Conservation (phyloP, 2,329 filamentous ascomycete species). For the Claviceps spartinae region DNA sequence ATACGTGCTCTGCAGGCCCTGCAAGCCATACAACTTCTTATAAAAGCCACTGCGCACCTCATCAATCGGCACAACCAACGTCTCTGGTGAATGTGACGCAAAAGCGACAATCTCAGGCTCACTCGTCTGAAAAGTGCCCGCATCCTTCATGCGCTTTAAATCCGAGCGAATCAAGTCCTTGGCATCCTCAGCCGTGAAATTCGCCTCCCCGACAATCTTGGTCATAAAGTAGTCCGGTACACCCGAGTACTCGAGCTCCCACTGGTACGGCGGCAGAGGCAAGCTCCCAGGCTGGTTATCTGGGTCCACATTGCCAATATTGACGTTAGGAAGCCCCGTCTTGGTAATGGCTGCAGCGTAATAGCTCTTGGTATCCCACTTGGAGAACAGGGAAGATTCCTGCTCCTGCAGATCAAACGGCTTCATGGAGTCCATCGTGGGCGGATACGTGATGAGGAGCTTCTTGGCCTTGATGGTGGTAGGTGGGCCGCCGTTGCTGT, state of each 20-base stretch:
- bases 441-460: slow-evolving; percentile 24
- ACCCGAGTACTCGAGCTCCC: slow-evolving; percentile 3
- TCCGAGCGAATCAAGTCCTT: slow-evolving; percentile 6
- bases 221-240: slow-evolving; percentile 2
- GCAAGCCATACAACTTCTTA: slow-evolving; percentile 17
- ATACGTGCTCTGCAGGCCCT: slow-evolving; percentile 22
- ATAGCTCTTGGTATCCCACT: slow-evolving; percentile 20
- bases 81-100: slow-evolving; percentile 16
- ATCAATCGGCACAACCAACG: slow-evolving; percentile 14
- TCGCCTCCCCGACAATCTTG: slow-evolving; percentile 5
- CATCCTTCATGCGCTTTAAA: slow-evolving; percentile 3
- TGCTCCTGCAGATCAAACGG: slow-evolving; percentile 18
- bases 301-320: slow-evolving; percentile 12
- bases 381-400: slow-evolving; percentile 20
- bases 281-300: slow-evolving; percentile 7
- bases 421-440: slow-evolving; percentile 17
- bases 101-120: slow-evolving; percentile 16
- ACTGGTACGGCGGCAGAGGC: slow-evolving; percentile 8
- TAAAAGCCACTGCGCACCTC: slow-evolving; percentile 21
- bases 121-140: background rate
- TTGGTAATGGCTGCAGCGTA: slow-evolving; percentile 19
- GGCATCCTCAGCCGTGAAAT: slow-evolving; percentile 8
- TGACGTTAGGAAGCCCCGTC: slow-evolving; percentile 11
- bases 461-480: slow-evolving; percentile 19
- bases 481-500: slow-evolving; percentile 10